phyloP scores from a whole-genome alignment of 352 stramenopile species.

The Globisporangium perplexum region DNA sequence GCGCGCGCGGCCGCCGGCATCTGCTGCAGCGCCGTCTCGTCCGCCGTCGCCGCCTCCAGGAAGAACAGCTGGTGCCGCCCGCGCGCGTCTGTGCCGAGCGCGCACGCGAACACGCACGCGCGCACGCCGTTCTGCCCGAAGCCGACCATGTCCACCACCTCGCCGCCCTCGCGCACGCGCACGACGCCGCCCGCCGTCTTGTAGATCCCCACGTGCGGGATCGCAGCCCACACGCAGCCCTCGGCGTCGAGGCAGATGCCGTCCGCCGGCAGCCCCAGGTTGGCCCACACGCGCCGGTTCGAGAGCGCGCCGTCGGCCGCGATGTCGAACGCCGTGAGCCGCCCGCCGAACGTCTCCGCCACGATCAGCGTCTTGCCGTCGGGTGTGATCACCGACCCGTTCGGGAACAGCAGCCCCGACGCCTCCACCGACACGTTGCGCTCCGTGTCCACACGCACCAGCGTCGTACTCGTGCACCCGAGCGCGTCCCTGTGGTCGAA shows the following conservation, averaged over 20 bases:
- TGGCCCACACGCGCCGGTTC: conserved; percentile 48
- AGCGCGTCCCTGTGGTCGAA: conserved; percentile 35
- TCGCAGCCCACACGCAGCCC: conserved; percentile 54
- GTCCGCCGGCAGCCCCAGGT: conserved; percentile 39
- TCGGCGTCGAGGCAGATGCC: conserved; percentile 65
- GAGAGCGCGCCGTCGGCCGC: conserved; percentile 33
- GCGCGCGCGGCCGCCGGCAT: conserved; percentile 21
- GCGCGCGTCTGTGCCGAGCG: conserved; percentile 41
- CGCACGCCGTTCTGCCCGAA: conserved; percentile 55
- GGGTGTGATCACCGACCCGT: conserved; percentile 60
- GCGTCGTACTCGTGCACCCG: conserved; percentile 36
- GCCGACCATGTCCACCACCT: conserved; percentile 46
- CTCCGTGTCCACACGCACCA: conserved; percentile 53
- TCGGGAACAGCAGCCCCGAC: conserved; percentile 61
- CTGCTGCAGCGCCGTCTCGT: conserved; percentile 41
- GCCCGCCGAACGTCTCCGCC: conserved; percentile 48
- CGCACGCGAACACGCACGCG: conserved; percentile 51
- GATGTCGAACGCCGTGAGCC: conserved; percentile 64
- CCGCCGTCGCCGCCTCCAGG: conserved; percentile 32
- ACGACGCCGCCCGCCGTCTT: conserved; percentile 38
- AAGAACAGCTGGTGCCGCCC: conserved; percentile 61
- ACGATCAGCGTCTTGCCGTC: conserved; percentile 71
- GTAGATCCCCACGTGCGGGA: conserved; percentile 50
- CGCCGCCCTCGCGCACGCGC: conserved; percentile 47
- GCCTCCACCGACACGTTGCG: conserved; percentile 39